Evolutionary conservation across 768 basidiomycete species (phyloP).

Genomic region (Fistulinella prunicolor): DNA sequence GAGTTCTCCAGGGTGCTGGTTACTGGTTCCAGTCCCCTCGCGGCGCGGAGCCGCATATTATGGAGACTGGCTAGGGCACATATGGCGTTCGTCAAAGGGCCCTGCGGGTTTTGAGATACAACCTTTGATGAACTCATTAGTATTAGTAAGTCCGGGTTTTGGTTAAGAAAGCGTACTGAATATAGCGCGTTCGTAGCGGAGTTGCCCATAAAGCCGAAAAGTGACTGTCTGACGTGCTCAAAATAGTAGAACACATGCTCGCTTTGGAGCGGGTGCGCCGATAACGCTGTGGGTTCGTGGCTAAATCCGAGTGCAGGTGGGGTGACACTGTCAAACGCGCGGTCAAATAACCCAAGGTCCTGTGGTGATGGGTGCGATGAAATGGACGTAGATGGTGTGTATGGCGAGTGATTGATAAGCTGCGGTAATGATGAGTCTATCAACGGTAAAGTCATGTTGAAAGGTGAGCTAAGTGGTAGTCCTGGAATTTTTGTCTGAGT

Average conservation of each 20-base stretch:
- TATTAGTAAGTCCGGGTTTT: slow-evolving; percentile 2
- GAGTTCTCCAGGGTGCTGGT: slow-evolving; percentile 53
- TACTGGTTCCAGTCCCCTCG: slow-evolving; percentile 58
- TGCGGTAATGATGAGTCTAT: slow-evolving; percentile 30
- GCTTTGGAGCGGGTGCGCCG: slow-evolving; percentile 46
- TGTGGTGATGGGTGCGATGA: slow-evolving; percentile 36
- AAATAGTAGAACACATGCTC: slow-evolving; percentile 75
- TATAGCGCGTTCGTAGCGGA: slow-evolving; percentile 62
- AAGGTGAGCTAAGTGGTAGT: slow-evolving; percentile 31
- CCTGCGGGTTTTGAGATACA: slow-evolving; percentile 62
- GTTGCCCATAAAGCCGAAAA: slow-evolving; percentile 64
- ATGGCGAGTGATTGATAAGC: slow-evolving; percentile 30
- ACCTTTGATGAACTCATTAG: slow-evolving; percentile 31
- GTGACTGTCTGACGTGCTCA: slow-evolving; percentile 61
- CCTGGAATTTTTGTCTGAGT: slow-evolving; percentile 20
- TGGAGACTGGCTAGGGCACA: slow-evolving; percentile 77
- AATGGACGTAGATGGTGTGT: slow-evolving; percentile 33
- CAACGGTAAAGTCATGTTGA: slow-evolving; percentile 25
- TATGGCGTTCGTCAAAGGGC: slow-evolving; percentile 68
- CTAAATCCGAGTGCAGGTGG: slow-evolving; percentile 29
- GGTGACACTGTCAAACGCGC: slow-evolving; percentile 34
- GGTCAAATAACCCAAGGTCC: slow-evolving; percentile 31
- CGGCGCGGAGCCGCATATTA: slow-evolving; percentile 56
- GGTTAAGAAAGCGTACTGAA: slow-evolving; percentile 45
- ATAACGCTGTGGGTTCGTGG: slow-evolving; percentile 22